Conservation (phyloP, 345 rosid species). For the Eucalyptus guilfoylei region DNA sequence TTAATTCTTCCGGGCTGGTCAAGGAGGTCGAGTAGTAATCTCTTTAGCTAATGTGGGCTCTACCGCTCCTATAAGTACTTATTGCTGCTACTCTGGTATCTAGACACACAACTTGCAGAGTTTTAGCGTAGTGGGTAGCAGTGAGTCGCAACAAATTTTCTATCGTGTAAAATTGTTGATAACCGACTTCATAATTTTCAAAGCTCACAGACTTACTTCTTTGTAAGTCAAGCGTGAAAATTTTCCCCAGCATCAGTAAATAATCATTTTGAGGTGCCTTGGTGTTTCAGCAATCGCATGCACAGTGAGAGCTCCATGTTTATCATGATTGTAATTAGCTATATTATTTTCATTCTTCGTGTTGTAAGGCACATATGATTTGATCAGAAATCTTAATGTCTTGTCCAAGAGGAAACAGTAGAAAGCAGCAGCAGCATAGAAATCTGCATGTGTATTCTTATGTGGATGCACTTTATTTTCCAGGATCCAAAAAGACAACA, state of each 20-base stretch:
- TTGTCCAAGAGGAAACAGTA: neutral
- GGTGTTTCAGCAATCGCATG: neutral
- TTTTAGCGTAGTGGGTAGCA: neutral
- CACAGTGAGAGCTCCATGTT: neutral
- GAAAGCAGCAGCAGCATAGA: neutral
- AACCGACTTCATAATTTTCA: neutral
- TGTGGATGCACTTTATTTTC: constrained; percentile 1
- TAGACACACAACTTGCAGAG: neutral
- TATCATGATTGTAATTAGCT: neutral
- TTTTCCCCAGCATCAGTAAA: neutral
- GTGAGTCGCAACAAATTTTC: neutral
- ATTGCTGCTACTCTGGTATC: neutral
- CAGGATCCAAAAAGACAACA: constrained; percentile 54
- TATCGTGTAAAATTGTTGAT: neutral
- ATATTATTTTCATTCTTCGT: neutral
- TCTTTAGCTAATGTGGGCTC: neutral
- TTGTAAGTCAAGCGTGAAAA: neutral
- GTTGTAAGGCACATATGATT: neutral
- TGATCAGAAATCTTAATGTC: neutral
- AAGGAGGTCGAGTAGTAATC: neutral
- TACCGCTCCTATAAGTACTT: neutral
- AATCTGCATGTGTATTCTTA: neutral
- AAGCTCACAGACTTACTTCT: neutral
- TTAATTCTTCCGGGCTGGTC: neutral
- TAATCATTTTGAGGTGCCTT: neutral